Evolutionary conservation across 306 rosid genomes (phyloP).

Genomic region (Cucurbita moschata): DNA sequence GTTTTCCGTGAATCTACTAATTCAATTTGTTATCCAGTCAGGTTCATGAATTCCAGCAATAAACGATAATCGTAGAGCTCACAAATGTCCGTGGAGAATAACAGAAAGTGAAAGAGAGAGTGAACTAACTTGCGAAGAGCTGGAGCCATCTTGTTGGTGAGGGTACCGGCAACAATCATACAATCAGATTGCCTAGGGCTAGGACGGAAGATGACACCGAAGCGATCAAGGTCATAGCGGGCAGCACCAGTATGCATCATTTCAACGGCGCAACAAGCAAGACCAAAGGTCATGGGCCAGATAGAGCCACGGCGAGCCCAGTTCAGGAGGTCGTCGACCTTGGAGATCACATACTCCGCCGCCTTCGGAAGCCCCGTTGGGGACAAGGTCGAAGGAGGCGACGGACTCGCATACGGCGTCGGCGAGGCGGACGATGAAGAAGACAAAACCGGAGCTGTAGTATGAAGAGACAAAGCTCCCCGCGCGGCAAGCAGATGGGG

Average conservation of each 20-base stretch:
- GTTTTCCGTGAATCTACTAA: not conserved
- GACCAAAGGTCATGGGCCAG: constrained; percentile 98
- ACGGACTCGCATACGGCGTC: constrained; percentile 36
- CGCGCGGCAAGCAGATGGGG: constrained; percentile 41
- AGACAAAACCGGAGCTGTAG: constrained; percentile 41
- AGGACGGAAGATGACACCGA: constrained; percentile 89
- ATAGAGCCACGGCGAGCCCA: constrained; percentile 94
- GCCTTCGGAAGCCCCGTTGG: constrained; percentile 64
- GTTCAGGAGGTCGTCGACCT: constrained; percentile 85
- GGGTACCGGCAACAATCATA: constrained; percentile 97
- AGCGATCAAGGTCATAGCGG: constrained; percentile 90
- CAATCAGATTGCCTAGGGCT: constrained; percentile 96
- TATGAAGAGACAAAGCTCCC: constrained; percentile 38
- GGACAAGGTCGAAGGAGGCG: constrained; percentile 45
- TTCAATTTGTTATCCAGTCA: not conserved
- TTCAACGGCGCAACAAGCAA: constrained; percentile 98
- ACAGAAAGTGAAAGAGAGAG: not conserved
- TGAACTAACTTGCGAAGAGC: constrained; percentile 79
- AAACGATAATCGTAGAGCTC: not conserved
- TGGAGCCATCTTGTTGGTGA: constrained; percentile 98
- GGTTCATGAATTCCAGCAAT: not conserved
- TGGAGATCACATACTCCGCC: constrained; percentile 80
- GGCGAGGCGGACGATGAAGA: constrained; percentile 27
- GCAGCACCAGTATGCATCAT: constrained; percentile 98
- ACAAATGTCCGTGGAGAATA: not conserved